A percentile compares a stretch with the other conserved stretches of the same genome.
phyloP scores from a whole-genome alignment of 495 filamentous ascomycete genomes.

The Geoglossum glabrum region DNA sequence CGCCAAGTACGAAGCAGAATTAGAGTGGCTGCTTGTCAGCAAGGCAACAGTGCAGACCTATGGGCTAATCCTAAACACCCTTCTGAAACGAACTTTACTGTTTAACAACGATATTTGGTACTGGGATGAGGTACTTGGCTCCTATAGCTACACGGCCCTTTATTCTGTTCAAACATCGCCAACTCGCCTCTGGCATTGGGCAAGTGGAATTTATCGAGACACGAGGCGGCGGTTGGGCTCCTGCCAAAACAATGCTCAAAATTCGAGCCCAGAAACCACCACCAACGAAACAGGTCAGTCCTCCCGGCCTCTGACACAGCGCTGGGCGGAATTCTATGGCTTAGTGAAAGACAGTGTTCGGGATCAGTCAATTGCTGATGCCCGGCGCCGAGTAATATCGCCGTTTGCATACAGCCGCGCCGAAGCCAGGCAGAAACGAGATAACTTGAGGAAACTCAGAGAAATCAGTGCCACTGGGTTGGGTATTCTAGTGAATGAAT shows the following conservation, averaged over 20 bases:
- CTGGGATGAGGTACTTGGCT: slow-evolving; percentile 70
- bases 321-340: slow-evolving; percentile 59
- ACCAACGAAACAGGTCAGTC: slow-evolving; percentile 18
- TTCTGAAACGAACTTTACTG: slow-evolving; percentile 63
- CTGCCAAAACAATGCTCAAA: no score
- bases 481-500: slow-evolving; percentile 69
- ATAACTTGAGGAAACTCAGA: slow-evolving; percentile 40
- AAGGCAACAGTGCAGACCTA: slow-evolving; percentile 78
- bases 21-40: slow-evolving; percentile 71
- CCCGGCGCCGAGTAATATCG: slow-evolving; percentile 39
- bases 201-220: slow-evolving; percentile 38
- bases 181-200: slow-evolving; percentile 42
- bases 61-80: slow-evolving; percentile 47
- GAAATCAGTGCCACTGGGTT: slow-evolving; percentile 70
- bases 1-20: slow-evolving; percentile 38
- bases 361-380: slow-evolving; percentile 37
- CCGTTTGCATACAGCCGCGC: slow-evolving; percentile 49
- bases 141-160: slow-evolving; percentile 45
- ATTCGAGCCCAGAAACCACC: slow-evolving; percentile 4
- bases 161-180: slow-evolving; percentile 75
- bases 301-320: not conserved
- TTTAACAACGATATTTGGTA: slow-evolving; percentile 74
- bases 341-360: slow-evolving; percentile 51
- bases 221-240: slow-evolving; percentile 13
- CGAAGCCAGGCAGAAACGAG: slow-evolving; percentile 49